phyloP scores from a whole-genome alignment of 2,329 filamentous ascomycete species.

The Akanthomyces lecanii region DNA sequence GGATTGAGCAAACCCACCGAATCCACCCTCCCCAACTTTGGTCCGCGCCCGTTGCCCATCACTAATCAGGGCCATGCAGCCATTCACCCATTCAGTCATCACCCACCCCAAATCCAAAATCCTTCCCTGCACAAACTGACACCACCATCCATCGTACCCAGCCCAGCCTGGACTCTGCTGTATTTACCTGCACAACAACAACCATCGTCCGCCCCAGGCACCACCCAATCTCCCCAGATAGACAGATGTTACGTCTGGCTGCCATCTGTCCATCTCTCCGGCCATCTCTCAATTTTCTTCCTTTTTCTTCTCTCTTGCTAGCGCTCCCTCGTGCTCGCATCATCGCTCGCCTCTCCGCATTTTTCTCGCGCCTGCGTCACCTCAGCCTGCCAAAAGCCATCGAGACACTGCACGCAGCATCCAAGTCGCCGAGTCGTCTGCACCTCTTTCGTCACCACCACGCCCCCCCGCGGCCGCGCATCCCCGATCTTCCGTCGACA shows the following conservation, averaged over 20 bases:
- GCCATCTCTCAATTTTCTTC: background rate
- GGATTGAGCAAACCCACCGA: background rate
- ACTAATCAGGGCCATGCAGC: background rate
- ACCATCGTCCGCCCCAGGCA: background rate
- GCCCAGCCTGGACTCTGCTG: background rate
- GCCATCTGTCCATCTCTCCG: background rate
- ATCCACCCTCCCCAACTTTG: background rate
- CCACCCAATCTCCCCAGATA: background rate
- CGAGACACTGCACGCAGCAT: constrained; percentile 1
- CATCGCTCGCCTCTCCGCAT: background rate
- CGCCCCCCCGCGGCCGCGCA: background rate
- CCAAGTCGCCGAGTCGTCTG: background rate
- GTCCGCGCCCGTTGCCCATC: background rate
- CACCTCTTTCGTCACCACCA: constrained; percentile 8
- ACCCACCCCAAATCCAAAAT: background rate
- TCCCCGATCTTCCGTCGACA: constrained; percentile 1
- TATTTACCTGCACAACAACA: background rate
- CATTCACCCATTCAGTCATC: background rate
- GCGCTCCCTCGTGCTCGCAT: background rate
- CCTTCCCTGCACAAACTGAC: background rate
- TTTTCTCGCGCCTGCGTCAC: constrained; percentile 5
- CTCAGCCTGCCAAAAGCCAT: background rate
- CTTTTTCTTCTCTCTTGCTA: background rate
- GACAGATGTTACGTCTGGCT: background rate
- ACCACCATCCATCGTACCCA: background rate